These are phyloP conservation scores for Paecilomyces formosus DNA, from an alignment of 2,329 filamentous ascomycete species.

Conservation along the genomic window DNA sequence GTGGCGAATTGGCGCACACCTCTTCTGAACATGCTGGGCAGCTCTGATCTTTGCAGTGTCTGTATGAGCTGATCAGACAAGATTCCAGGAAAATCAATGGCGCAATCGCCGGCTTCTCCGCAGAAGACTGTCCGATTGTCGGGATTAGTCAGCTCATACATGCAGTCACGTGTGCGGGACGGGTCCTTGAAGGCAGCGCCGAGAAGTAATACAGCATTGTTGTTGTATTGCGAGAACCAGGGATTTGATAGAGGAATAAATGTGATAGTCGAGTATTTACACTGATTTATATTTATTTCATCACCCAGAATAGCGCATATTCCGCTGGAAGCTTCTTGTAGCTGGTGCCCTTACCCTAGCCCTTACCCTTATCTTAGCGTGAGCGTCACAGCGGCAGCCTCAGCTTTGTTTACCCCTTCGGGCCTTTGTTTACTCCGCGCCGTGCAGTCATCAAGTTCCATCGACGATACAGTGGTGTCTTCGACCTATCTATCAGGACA, in stretches of 20 bases:
- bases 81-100: not conserved
- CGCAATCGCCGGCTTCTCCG: not conserved
- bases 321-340: conserved; percentile 2
- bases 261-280: not conserved
- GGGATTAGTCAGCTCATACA: not conserved
- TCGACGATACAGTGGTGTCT: conserved; percentile 1
- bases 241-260: not conserved
- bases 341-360: conserved; percentile 14
- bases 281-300: not conserved
- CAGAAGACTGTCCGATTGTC: not conserved
- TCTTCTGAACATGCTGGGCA: conserved; percentile 58
- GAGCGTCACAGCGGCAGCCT: conserved; percentile 3
- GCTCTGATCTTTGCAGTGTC: not conserved
- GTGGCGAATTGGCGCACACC: conserved; percentile 61
- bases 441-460: conserved; percentile 1
- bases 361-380: conserved; percentile 23
- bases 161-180: not conserved
- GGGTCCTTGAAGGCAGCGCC: not conserved
- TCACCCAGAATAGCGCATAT: not conserved
- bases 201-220: not conserved
- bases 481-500: not conserved
- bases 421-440: conserved; percentile 30
- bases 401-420: conserved; percentile 24
- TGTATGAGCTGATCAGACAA: not conserved
- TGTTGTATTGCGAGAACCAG: not conserved